Percentiles rank a stretch among this genome's conserved stretches.
Evolutionary conservation across 345 rosid species (phyloP).

Genomic region (Lenwebbia sp.): DNA sequence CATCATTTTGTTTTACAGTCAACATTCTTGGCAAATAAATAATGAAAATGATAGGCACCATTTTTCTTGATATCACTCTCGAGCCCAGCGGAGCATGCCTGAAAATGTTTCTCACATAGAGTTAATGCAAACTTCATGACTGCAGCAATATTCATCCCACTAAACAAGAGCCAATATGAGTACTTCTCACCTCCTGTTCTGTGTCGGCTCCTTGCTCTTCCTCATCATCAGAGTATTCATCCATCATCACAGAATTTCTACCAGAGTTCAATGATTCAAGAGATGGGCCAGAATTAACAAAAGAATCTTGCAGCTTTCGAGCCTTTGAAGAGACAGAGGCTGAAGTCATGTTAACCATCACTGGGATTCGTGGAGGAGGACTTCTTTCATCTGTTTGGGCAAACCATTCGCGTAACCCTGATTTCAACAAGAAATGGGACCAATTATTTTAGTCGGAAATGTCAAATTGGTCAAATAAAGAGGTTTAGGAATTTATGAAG

Average conservation of each 20-base stretch:
- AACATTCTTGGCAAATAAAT: not conserved
- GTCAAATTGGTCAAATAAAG: not conserved
- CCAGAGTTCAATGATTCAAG: slow-evolving; percentile 55
- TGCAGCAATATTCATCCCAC: not conserved
- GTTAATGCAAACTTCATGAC: not conserved
- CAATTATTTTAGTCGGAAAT: not conserved
- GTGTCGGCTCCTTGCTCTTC: slow-evolving; percentile 82
- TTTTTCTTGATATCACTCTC: slow-evolving; percentile 51
- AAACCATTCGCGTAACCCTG: slow-evolving; percentile 98
- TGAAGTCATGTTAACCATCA: slow-evolving; percentile 94
- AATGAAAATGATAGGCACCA: slow-evolving; percentile 27
- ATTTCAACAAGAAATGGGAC: not conserved
- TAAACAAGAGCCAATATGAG: not conserved
- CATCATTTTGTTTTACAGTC: not conserved
- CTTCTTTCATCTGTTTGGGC: slow-evolving; percentile 91
- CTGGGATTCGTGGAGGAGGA: slow-evolving; percentile 88
- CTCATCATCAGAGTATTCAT: slow-evolving; percentile 92
- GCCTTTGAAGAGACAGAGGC: slow-evolving; percentile 45
- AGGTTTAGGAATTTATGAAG: not conserved
- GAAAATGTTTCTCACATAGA: slow-evolving; percentile 4
- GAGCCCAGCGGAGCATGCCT: slow-evolving; percentile 36
- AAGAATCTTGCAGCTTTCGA: slow-evolving; percentile 35
- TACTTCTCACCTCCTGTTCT: slow-evolving; percentile 64
- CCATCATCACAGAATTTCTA: slow-evolving; percentile 64
- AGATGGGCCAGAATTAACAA: slow-evolving; percentile 38